Evolutionary conservation across 148 eudicot species (phyloP).

Genomic region (Rhododendron williamsianum): DNA sequence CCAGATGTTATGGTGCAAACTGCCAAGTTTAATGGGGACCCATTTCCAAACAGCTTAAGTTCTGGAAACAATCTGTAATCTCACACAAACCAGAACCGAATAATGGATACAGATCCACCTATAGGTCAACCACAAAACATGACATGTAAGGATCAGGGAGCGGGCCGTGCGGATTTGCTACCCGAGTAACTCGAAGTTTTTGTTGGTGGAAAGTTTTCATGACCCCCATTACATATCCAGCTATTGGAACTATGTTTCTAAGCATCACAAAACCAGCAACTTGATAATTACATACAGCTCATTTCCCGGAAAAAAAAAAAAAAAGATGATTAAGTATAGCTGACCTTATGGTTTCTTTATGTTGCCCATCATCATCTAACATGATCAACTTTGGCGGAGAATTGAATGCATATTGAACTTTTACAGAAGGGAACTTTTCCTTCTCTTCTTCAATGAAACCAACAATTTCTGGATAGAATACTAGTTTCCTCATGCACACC

Average conservation of each 20-base stretch:
- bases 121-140: background rate
- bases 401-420: slow-evolving; percentile 69
- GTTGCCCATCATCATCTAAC: slow-evolving; percentile 77
- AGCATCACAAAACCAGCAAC: background rate
- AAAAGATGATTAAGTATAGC: background rate
- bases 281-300: background rate
- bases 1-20: background rate
- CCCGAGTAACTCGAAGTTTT: background rate
- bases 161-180: background rate
- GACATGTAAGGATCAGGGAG: background rate
- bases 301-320: background rate
- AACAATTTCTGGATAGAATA: slow-evolving; percentile 87
- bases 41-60: too few relatives aligned
- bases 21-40: background rate
- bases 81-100: background rate
- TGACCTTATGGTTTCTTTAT: slow-evolving; percentile 23
- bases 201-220: background rate
- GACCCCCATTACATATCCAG: background rate
- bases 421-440: slow-evolving; percentile 75
- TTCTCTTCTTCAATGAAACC: slow-evolving; percentile 86
- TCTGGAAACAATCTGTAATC: background rate
- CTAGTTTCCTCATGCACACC: slow-evolving; percentile 95
- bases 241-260: background rate
- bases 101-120: background rate
- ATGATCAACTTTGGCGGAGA: slow-evolving; percentile 92